A percentile compares a stretch with the other conserved stretches of the same genome.
Conservation (phyloP, 805 yeast genomes). For the Candida suzukii region DNA sequence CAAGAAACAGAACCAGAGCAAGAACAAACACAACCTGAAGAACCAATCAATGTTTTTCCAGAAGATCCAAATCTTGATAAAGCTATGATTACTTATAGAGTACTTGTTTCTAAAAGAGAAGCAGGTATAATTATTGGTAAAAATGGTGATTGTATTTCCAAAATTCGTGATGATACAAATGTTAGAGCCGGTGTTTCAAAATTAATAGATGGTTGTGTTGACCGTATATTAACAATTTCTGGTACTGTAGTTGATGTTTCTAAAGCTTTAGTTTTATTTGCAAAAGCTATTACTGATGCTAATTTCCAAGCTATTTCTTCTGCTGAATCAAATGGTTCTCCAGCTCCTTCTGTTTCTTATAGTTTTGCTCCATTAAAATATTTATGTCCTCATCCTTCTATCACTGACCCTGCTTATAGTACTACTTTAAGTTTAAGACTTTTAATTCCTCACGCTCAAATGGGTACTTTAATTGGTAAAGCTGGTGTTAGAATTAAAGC, state of each 20-base stretch:
- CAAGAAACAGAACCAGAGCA: too few species aligned
- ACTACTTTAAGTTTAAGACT: conserved; percentile 57
- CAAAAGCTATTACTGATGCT: conserved; percentile 52
- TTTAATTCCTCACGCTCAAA: conserved; percentile 74
- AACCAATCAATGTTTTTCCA: conserved; percentile 9
- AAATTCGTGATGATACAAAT: conserved; percentile 63
- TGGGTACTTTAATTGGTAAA: conserved; percentile 85
- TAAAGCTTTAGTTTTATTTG: conserved; percentile 61
- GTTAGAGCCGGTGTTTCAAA: conserved; percentile 86
- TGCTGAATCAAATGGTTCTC: conserved; percentile 19
- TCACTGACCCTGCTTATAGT: conserved; percentile 44
- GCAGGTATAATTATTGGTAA: conserved; percentile 89
- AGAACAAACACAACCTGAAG: background rate
- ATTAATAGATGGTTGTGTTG: conserved; percentile 72
- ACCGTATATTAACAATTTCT: conserved; percentile 71
- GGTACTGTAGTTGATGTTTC: conserved; percentile 69
- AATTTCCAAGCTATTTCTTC: conserved; percentile 17
- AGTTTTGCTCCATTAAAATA: conserved; percentile 55
- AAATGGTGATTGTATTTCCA: conserved; percentile 71
- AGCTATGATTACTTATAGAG: conserved; percentile 34
- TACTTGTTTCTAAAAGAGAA: conserved; percentile 75
- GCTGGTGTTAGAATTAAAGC: conserved; percentile 76
- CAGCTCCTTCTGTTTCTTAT: conserved; percentile 30
- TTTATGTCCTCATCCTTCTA: conserved; percentile 43
- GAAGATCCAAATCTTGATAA: conserved; percentile 20